Conservation (phyloP, 139 green algal genomes). For the Monoraphidium neglectum region DNA sequence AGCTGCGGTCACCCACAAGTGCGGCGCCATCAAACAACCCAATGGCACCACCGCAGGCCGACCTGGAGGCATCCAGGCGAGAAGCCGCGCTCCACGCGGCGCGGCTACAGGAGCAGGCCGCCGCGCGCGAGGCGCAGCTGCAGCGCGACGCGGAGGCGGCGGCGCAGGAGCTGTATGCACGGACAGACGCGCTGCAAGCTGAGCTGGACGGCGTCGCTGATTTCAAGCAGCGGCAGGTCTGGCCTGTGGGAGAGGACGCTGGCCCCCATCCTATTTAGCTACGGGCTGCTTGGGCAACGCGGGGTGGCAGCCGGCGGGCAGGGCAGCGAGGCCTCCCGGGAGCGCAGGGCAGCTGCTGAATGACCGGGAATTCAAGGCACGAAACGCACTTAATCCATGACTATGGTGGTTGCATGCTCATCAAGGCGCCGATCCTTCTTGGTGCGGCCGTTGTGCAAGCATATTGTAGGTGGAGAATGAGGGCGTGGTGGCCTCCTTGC, state of each 20-base stretch:
- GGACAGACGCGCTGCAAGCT: slow-evolving; percentile 24
- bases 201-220: slow-evolving; percentile 41
- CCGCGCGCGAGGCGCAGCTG: slow-evolving; percentile 23
- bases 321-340: not conserved
- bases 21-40: too few relatives aligned
- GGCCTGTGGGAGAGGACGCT: not conserved
- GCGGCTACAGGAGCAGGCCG: slow-evolving; percentile 32
- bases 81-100: not conserved
- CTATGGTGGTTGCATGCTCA: not conserved
- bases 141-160: slow-evolving; percentile 24
- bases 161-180: slow-evolving; percentile 12
- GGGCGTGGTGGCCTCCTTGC: slow-evolving; percentile 53
- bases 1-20: too few relatives aligned
- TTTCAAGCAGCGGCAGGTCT: slow-evolving; percentile 47
- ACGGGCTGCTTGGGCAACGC: not conserved
- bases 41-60: too few relatives aligned
- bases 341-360: not conserved
- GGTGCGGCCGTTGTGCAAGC: not conserved
- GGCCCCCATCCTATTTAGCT: not conserved
- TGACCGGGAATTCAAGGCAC: not conserved
- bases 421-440: not conserved
- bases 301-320: not conserved
- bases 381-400: not conserved
- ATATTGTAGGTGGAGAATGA: slow-evolving; percentile 42
- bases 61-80: too few relatives aligned